These are phyloP conservation scores for Mayamaea pseudoterrestris DNA, from an alignment of 108 stramenopile species.

Conservation along the genomic window DNA sequence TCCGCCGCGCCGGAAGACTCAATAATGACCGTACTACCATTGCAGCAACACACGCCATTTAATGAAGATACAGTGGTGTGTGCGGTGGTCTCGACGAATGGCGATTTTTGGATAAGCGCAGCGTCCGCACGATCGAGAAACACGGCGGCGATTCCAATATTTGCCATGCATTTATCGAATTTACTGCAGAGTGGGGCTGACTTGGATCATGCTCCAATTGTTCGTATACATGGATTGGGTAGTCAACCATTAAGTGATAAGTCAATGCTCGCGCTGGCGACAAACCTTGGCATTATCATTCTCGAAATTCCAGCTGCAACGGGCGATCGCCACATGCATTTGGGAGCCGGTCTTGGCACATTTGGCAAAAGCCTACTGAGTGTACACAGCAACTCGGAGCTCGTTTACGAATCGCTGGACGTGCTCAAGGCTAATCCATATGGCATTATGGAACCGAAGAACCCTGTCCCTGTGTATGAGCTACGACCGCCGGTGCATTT, in stretches of 20 bases:
- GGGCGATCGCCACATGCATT: conserved; percentile 29
- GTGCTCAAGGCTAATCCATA: conserved; percentile 9
- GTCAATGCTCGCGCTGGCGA: conserved; percentile 17
- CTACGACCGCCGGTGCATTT: conserved; percentile 31
- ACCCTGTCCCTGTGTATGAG: conserved; percentile 24
- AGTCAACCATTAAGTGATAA: too few species aligned
- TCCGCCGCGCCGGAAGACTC: conserved; percentile 10
- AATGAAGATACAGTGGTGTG: conserved; percentile 16
- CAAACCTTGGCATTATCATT: conserved; percentile 23
- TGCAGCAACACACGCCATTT: conserved; percentile 29
- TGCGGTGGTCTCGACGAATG: conserved; percentile 22
- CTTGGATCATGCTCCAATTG: conserved; percentile 1
- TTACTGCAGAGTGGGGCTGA: conserved; percentile 13
- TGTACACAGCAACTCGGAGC: conserved; percentile 13
- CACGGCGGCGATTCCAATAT: conserved; percentile 7
- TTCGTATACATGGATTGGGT: conserved; percentile 21
- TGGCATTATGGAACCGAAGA: conserved; percentile 16
- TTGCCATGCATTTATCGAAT: conserved; percentile 11
- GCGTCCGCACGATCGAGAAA: conserved; percentile 10
- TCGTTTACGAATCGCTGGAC: conserved; percentile 26
- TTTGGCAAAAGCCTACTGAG: conserved; percentile 21
- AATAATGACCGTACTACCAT: conserved; percentile 15
- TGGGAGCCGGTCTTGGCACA: conserved; percentile 23
- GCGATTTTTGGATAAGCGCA: conserved; percentile 24
- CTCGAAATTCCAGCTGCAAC: conserved; percentile 7